Evolutionary conservation across 2,329 filamentous ascomycete genomes (phyloP).

Genomic region (Beauveria asiatica): DNA sequence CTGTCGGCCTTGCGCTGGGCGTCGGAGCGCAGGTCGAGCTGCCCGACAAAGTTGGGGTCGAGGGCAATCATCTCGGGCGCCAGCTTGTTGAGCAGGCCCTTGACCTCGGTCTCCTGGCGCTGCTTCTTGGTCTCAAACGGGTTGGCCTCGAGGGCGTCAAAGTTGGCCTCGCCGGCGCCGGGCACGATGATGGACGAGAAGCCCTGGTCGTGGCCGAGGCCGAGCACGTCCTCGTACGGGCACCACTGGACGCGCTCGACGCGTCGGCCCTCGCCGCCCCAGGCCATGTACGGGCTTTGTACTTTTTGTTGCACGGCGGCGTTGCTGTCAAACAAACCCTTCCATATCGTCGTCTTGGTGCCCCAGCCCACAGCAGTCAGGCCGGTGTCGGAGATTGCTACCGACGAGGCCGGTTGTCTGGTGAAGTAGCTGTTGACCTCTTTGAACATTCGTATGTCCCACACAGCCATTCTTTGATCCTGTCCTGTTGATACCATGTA

Average conservation of each 20-base stretch:
- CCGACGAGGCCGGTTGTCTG: slow-evolving; percentile 68
- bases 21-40: slow-evolving; percentile 72
- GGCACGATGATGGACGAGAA: slow-evolving; percentile 88
- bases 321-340: slow-evolving; percentile 74
- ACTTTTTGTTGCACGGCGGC: slow-evolving; percentile 66
- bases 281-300: slow-evolving; percentile 83
- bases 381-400: slow-evolving; percentile 82
- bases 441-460: slow-evolving; percentile 91
- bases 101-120: slow-evolving; percentile 86
- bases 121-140: slow-evolving; percentile 92
- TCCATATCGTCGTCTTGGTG: slow-evolving; percentile 84
- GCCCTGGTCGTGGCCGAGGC: slow-evolving; percentile 73
- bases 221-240: slow-evolving; percentile 88
- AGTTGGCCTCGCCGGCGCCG: slow-evolving; percentile 94
- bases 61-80: slow-evolving; percentile 95
- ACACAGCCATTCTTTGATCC: slow-evolving; percentile 85
- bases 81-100: slow-evolving; percentile 83
- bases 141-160: slow-evolving; percentile 86
- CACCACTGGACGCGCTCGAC: slow-evolving; percentile 85
- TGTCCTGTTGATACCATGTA: slow-evolving; percentile 95
- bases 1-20: slow-evolving; percentile 68
- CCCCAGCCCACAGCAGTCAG: slow-evolving; percentile 87
- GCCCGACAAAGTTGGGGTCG: slow-evolving; percentile 85
- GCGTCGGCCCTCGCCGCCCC: slow-evolving; percentile 75
- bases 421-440: slow-evolving; percentile 87